Evolutionary conservation across 192 early-diverging fungal genomes (phyloP).

Genomic region (Spinellus fusiger): DNA sequence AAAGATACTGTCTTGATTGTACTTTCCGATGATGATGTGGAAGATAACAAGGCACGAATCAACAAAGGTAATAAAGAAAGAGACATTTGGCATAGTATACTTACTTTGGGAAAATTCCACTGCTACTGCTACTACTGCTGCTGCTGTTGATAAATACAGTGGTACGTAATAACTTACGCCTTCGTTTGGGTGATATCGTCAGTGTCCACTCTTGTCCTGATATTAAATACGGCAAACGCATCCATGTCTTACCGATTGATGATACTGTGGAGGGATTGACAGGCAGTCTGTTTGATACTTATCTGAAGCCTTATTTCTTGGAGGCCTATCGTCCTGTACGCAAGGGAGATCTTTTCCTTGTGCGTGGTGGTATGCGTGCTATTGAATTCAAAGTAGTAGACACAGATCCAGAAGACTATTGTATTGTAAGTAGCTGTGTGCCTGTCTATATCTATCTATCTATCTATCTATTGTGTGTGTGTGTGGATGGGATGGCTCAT

Average conservation of each 20-base stretch:
- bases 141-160: slow-evolving; percentile 40
- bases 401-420: slow-evolving; percentile 90
- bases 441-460: neutral
- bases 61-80: slow-evolving; percentile 62
- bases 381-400: slow-evolving; percentile 99
- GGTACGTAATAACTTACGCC: slow-evolving; percentile 90
- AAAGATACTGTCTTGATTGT: slow-evolving; percentile 95
- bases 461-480: slow-evolving; percentile 13
- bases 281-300: slow-evolving; percentile 96
- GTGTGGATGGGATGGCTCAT: too few relatives aligned
- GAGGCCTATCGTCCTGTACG: slow-evolving; percentile 96
- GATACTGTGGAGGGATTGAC: slow-evolving; percentile 97
- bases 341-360: slow-evolving; percentile 92
- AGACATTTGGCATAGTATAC: neutral
- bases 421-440: slow-evolving; percentile 68
- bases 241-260: slow-evolving; percentile 95
- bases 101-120: neutral
- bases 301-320: slow-evolving; percentile 97
- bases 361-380: slow-evolving; percentile 92
- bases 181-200: slow-evolving; percentile 94
- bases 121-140: neutral
- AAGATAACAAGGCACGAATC: slow-evolving; percentile 88
- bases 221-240: slow-evolving; percentile 96
- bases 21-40: slow-evolving; percentile 85
- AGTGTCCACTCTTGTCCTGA: slow-evolving; percentile 91